Conservation (phyloP, 1,284 basidiomycete species). For the Schizophyllum commune region DNA sequence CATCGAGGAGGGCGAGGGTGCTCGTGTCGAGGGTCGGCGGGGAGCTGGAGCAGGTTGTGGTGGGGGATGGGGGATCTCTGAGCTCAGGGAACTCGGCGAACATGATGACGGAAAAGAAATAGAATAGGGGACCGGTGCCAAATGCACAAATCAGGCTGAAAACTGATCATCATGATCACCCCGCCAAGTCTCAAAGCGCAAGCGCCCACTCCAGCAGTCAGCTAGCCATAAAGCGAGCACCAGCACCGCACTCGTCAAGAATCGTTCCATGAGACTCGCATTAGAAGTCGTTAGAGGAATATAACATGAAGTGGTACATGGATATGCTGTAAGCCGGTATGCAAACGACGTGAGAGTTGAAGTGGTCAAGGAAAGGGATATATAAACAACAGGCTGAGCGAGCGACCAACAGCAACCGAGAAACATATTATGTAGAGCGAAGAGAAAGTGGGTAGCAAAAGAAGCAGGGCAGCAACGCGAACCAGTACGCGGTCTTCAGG, state of each 20-base stretch:
- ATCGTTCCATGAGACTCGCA: not conserved
- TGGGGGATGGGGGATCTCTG: slow-evolving; percentile 10
- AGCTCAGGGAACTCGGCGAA: not conserved
- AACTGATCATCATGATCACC: too few species aligned
- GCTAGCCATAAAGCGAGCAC: too few species aligned
- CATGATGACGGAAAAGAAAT: not conserved
- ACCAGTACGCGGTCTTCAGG: too few species aligned
- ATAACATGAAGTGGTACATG: not conserved
- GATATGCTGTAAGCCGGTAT: not conserved
- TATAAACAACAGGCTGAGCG: not conserved
- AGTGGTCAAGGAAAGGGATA: not conserved
- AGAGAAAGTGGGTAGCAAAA: not conserved
- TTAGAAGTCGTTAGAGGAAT: not conserved
- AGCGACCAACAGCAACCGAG: not conserved
- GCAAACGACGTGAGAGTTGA: not conserved
- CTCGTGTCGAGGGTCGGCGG: slow-evolving; percentile 28
- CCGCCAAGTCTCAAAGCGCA: too few species aligned
- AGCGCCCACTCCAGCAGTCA: too few species aligned
- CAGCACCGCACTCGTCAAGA: too few species aligned
- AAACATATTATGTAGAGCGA: not conserved
- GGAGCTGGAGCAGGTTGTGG: slow-evolving; percentile 23
- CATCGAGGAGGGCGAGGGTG: slow-evolving; percentile 31
- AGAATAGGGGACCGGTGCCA: too few species aligned
- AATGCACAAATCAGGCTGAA: too few species aligned
- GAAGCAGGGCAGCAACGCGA: not conserved